Evolutionary conservation across 306 rosid species (phyloP).

Genomic region (Gynostemma pentaphyllum): DNA sequence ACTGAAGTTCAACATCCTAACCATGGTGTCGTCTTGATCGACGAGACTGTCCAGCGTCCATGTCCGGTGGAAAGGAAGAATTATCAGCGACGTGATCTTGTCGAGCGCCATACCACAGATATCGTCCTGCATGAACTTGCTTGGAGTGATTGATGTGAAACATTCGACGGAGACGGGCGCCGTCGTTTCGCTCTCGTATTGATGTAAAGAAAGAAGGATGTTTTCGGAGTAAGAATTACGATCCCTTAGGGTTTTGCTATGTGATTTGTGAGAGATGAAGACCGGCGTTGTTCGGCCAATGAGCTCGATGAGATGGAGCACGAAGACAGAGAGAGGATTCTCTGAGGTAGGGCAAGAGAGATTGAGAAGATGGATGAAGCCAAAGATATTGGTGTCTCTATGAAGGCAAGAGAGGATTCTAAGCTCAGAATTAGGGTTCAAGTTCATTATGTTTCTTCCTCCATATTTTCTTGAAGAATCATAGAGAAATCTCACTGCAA

Average conservation of each 20-base stretch:
- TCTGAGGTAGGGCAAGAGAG: conserved; percentile 30
- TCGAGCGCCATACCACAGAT: conserved; percentile 37
- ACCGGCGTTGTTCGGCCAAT: conserved; percentile 48
- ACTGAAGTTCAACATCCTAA: not conserved
- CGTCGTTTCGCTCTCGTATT: conserved; percentile 20
- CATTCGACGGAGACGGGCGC: conserved; percentile 18
- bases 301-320: conserved; percentile 49
- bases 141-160: conserved; percentile 36
- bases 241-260: conserved; percentile 9
- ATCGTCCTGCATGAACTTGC: conserved; percentile 44
- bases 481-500: conserved; percentile 23
- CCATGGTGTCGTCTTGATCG: not conserved
- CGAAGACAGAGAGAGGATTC: conserved; percentile 19
- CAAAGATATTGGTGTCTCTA: conserved; percentile 21
- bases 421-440: conserved; percentile 27
- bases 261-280: conserved; percentile 37
- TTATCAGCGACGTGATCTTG: conserved; percentile 30
- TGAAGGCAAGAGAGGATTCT: conserved; percentile 34
- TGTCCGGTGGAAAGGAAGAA: conserved; percentile 18
- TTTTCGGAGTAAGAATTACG: conserved; percentile 19
- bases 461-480: conserved; percentile 46
- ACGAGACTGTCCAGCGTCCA: conserved; percentile 5
- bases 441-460: conserved; percentile 28
- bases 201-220: conserved; percentile 23
- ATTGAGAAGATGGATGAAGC: conserved; percentile 30